Conservation (phyloP, 805 yeast species). For the Isabelozyma pseudorhagii region DNA sequence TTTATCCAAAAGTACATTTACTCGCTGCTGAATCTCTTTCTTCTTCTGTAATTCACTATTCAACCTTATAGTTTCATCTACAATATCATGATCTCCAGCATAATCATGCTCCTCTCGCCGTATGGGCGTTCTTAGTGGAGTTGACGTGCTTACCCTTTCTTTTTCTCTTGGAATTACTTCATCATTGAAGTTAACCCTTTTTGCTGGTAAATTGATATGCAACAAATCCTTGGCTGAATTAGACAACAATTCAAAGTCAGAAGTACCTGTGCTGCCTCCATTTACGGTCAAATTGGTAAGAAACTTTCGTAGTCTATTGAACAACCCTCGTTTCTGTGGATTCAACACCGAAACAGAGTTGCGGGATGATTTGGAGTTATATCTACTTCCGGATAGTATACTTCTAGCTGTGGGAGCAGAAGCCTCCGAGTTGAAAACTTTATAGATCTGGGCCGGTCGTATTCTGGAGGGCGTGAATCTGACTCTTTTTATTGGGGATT, state of each 20-base stretch:
- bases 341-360: background rate
- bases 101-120: conserved; percentile 3
- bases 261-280: conserved; percentile 6
- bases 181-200: conserved; percentile 12
- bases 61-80: conserved; percentile 9
- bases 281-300: conserved; percentile 10
- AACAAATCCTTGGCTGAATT: conserved; percentile 13
- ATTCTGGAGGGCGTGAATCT: conserved; percentile 5
- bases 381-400: background rate
- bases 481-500: background rate
- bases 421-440: conserved; percentile 4
- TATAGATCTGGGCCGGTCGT: conserved; percentile 8
- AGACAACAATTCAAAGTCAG: conserved; percentile 10
- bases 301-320: conserved; percentile 9
- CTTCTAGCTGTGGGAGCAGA: background rate
- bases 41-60: conserved; percentile 1
- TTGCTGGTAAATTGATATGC: conserved; percentile 1
- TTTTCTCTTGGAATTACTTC: background rate
- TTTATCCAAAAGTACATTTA: background rate
- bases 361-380: background rate
- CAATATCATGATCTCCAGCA: conserved; percentile 7
- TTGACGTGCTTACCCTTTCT: background rate
- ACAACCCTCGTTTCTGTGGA: conserved; percentile 2
- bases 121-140: background rate
- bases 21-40: background rate